phyloP scores from a whole-genome alignment of 768 basidiomycete species.

The Tulasnella sp. region DNA sequence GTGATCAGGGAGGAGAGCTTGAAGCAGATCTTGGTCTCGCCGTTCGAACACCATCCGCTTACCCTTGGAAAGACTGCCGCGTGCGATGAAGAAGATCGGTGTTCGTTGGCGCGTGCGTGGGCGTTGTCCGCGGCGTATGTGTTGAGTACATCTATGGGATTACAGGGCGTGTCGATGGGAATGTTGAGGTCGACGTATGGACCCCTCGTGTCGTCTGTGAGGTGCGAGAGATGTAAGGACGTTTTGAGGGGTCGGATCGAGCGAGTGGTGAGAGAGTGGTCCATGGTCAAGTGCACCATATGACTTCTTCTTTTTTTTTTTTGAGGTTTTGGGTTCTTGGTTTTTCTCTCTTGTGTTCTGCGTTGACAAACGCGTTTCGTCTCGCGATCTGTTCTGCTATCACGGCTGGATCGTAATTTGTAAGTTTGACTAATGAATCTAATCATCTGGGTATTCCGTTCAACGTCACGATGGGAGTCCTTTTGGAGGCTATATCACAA shows the following conservation, averaged over 20 bases:
- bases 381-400: no score
- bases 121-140: conserved; percentile 16
- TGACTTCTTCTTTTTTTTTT: no score
- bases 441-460: no score
- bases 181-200: neutral
- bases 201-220: neutral
- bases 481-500: no score
- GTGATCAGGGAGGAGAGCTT: conserved; percentile 72
- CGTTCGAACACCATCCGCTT: conserved; percentile 6
- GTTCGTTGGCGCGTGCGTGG: conserved; percentile 8
- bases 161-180: neutral
- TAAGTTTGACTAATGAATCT: no score
- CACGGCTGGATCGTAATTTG: no score
- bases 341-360: no score
- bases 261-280: neutral
- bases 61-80: neutral
- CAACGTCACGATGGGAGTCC: no score
- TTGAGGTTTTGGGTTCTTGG: no score
- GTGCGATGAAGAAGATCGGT: conserved; percentile 13
- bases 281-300: conserved; percentile 2
- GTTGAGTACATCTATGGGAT: neutral
- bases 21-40: conserved; percentile 49
- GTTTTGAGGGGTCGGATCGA: neutral
- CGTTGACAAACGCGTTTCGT: no score
- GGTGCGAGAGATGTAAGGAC: conserved; percentile 3